Evolutionary conservation across 768 basidiomycete species (phyloP).

Genomic region (Phylloporus sp.): DNA sequence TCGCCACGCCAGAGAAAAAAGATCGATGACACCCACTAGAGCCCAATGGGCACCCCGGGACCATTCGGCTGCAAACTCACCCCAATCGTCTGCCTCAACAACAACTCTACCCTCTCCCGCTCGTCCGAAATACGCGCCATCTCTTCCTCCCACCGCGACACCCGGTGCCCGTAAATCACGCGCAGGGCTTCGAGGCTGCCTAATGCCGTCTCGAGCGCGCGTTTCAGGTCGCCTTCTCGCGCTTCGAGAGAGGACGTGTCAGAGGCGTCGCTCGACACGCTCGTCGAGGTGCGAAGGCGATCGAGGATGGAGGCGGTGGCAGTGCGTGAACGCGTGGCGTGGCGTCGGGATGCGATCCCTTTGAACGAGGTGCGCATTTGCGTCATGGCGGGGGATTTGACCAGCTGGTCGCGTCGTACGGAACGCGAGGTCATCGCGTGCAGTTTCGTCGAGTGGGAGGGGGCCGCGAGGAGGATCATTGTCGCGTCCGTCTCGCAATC

Average conservation of each 20-base stretch:
- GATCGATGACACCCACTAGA: too few relatives aligned
- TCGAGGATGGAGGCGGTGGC: constrained; percentile 44
- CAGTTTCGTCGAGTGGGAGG: constrained; percentile 65
- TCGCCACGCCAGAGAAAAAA: too few relatives aligned
- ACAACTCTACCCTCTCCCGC: constrained; percentile 57
- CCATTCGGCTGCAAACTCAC: constrained; percentile 31
- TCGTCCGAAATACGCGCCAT: constrained; percentile 63
- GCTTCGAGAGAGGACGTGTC: constrained; percentile 44
- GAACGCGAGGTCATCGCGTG: constrained; percentile 63
- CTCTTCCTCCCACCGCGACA: constrained; percentile 66
- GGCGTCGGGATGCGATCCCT: constrained; percentile 53
- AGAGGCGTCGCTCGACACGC: constrained; percentile 49
- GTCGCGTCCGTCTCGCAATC: constrained; percentile 81
- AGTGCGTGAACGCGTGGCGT: constrained; percentile 41
- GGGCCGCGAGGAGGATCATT: constrained; percentile 67
- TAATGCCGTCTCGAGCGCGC: constrained; percentile 62
- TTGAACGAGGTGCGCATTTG: constrained; percentile 55
- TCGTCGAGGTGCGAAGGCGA: constrained; percentile 36
- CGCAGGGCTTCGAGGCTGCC: constrained; percentile 61
- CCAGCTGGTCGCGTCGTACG: constrained; percentile 53
- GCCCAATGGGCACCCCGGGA: constrained; percentile 2
- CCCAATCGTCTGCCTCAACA: constrained; percentile 61
- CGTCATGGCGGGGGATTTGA: constrained; percentile 44
- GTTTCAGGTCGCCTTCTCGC: constrained; percentile 60
- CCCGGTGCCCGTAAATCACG: constrained; percentile 62